Evolutionary conservation across 2,329 filamentous ascomycete genomes (phyloP).

Genomic region (Alternaria sp.): DNA sequence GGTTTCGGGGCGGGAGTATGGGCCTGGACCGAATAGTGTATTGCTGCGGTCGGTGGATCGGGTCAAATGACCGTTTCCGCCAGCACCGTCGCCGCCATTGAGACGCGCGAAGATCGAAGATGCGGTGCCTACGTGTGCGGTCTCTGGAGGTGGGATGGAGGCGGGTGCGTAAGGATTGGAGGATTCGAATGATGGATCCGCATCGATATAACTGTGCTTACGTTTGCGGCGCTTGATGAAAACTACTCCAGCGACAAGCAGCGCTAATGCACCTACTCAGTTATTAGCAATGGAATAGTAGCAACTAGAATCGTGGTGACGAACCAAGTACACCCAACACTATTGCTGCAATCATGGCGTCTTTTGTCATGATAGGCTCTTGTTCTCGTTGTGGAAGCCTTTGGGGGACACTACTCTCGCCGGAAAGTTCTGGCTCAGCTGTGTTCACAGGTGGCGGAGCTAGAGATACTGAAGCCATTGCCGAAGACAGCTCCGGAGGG

Average conservation of each 20-base stretch:
- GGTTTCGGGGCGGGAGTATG: constrained; percentile 44
- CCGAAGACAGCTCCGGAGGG: neutral
- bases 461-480: neutral
- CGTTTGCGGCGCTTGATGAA: constrained; percentile 38
- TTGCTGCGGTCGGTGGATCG: constrained; percentile 35
- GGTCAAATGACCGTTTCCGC: constrained; percentile 28
- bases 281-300: neutral
- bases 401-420: neutral
- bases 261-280: constrained; percentile 36
- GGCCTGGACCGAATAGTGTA: constrained; percentile 36
- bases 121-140: constrained; percentile 26
- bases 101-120: constrained; percentile 21
- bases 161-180: constrained; percentile 38
- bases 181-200: constrained; percentile 34
- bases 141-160: constrained; percentile 31
- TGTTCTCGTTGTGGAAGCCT: constrained; percentile 5
- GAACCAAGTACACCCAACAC: constrained; percentile 43
- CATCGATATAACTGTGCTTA: constrained; percentile 18
- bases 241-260: constrained; percentile 32
- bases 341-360: constrained; percentile 43
- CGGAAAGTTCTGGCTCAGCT: neutral
- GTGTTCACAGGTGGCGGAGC: constrained; percentile 3
- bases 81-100: constrained; percentile 1
- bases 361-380: constrained; percentile 34
- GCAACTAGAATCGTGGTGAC: neutral